phyloP scores from a whole-genome alignment of 768 basidiomycete genomes.

The Boletus sp. region DNA sequence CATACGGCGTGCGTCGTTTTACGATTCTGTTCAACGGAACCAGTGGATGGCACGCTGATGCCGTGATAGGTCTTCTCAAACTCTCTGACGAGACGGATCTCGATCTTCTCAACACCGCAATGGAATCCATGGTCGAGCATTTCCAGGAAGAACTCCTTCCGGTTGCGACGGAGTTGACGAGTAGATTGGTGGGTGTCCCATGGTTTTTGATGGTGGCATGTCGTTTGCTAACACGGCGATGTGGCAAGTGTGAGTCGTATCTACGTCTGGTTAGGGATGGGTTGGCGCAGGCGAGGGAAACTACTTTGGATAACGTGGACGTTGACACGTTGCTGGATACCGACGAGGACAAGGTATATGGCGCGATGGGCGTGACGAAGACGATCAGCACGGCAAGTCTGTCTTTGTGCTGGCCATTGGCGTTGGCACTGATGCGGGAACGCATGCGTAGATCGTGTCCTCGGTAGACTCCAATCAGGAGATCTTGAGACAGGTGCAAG shows the following conservation, averaged over 20 bases:
- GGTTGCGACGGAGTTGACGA: slow-evolving; percentile 77
- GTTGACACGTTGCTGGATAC: slow-evolving; percentile 54
- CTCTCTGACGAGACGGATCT: slow-evolving; percentile 90
- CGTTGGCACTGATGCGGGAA: not conserved
- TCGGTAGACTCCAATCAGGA: slow-evolving; percentile 73
- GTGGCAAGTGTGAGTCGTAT: slow-evolving; percentile 73
- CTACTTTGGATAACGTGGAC: slow-evolving; percentile 48
- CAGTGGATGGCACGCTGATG: not conserved
- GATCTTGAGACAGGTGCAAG: slow-evolving; percentile 76
- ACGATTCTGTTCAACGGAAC: not conserved
- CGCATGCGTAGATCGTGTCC: slow-evolving; percentile 59
- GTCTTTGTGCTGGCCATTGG: not conserved
- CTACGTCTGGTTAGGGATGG: slow-evolving; percentile 73
- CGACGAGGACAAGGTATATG: slow-evolving; percentile 86
- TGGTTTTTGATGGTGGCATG: not conserved
- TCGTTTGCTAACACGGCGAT: not conserved
- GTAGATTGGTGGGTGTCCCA: slow-evolving; percentile 59
- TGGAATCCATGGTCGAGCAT: slow-evolving; percentile 83
- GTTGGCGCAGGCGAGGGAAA: slow-evolving; percentile 49
- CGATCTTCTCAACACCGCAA: slow-evolving; percentile 76
- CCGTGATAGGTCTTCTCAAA: slow-evolving; percentile 70
- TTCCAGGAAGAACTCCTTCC: slow-evolving; percentile 85
- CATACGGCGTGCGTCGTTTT: slow-evolving; percentile 60
- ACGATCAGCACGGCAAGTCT: slow-evolving; percentile 71
- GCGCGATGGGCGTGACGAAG: slow-evolving; percentile 85